Percentiles rank a stretch among this genome's conserved stretches.
Evolutionary conservation across 164 flowering plant genomes (phyloP).

Genomic region (Tetrastigma voinierianum): DNA sequence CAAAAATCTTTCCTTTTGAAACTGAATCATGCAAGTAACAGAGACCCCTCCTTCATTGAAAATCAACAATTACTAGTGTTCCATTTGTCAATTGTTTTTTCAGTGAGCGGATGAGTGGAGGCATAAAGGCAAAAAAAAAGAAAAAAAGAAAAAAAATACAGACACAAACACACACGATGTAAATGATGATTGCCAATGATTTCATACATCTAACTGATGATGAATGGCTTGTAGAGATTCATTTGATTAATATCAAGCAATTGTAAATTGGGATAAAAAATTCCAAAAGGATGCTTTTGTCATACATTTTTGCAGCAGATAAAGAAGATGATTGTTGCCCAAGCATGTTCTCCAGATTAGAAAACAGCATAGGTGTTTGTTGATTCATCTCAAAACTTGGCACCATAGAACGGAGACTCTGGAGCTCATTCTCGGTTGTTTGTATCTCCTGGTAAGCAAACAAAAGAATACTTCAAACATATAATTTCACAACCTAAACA

Average conservation of each 20-base stretch:
- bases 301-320: constrained; percentile 2
- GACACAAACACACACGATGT: too few species aligned
- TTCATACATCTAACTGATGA: not conserved
- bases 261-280: not conserved
- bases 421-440: not conserved
- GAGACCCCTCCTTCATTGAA: too few species aligned
- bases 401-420: not conserved
- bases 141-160: too few species aligned
- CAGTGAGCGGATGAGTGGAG: too few species aligned
- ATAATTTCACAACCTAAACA: not conserved
- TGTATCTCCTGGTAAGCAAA: constrained; percentile 4
- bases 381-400: constrained; percentile 3
- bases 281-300: constrained; percentile 2
- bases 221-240: not conserved
- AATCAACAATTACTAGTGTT: too few species aligned
- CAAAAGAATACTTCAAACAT: not conserved
- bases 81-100: too few species aligned
- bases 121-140: too few species aligned
- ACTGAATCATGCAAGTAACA: too few species aligned
- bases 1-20: not conserved
- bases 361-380: not conserved
- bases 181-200: too few species aligned
- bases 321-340: constrained; percentile 6
- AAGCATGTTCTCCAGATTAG: constrained; percentile 6
- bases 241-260: constrained; percentile 3